phyloP scores from a whole-genome alignment of 2,329 filamentous ascomycete genomes.

The Torrubiella hemipterigena region DNA sequence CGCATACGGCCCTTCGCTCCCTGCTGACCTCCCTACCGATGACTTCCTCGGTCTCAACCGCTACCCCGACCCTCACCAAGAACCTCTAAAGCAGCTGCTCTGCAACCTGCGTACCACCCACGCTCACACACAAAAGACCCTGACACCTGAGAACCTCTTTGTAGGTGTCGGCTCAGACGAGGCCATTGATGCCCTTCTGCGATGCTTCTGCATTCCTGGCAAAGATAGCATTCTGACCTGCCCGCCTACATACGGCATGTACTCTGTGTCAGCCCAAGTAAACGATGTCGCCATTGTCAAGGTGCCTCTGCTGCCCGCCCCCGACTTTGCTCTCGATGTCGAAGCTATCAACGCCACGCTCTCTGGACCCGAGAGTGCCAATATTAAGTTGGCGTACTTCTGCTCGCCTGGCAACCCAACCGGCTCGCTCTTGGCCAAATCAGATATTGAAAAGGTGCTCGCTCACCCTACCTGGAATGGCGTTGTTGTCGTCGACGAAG shows the following conservation, averaged over 20 bases:
- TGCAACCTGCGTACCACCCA: slow-evolving; percentile 82
- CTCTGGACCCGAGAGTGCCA: slow-evolving; percentile 28
- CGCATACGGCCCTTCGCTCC: slow-evolving; percentile 75
- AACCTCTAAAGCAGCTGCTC: slow-evolving; percentile 71
- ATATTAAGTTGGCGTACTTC: slow-evolving; percentile 82
- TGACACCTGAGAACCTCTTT: slow-evolving; percentile 77
- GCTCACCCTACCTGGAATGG: slow-evolving; percentile 92
- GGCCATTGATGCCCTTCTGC: slow-evolving; percentile 86
- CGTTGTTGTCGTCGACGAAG: slow-evolving; percentile 85
- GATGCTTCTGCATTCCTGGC: slow-evolving; percentile 84
- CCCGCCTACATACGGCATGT: slow-evolving; percentile 98
- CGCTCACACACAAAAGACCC: slow-evolving; percentile 58
- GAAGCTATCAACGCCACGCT: slow-evolving; percentile 56
- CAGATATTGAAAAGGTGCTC: slow-evolving; percentile 61
- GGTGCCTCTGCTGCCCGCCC: slow-evolving; percentile 65
- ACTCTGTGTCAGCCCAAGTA: slow-evolving; percentile 82
- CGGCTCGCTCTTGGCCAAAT: slow-evolving; percentile 63
- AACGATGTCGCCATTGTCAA: slow-evolving; percentile 83
- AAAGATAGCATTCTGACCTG: slow-evolving; percentile 87
- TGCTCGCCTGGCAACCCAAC: slow-evolving; percentile 96
- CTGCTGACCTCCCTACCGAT: slow-evolving; percentile 33
- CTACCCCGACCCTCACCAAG: slow-evolving; percentile 94
- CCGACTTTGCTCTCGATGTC: slow-evolving; percentile 64
- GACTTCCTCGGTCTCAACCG: slow-evolving; percentile 78
- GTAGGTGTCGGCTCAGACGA: slow-evolving; percentile 95